Conservation (phyloP, 2,329 filamentous ascomycete species). For the Pyrenophora tritici-repentis region DNA sequence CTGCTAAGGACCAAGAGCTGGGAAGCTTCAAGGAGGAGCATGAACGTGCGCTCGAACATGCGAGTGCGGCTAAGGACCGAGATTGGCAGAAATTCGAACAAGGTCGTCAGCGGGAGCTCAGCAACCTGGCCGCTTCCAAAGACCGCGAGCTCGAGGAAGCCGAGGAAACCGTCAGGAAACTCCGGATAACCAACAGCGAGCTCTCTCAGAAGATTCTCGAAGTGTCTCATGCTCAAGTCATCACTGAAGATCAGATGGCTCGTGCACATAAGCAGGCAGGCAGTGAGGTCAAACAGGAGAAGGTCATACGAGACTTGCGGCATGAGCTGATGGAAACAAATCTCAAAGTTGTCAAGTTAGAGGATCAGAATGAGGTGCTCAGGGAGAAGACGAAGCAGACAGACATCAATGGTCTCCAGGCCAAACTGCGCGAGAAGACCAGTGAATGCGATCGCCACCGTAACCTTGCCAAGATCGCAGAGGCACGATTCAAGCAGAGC, state of each 20-base stretch:
- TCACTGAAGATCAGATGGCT: slow-evolving; percentile 1
- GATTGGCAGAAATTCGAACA: too few relatives aligned
- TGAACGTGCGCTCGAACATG: too few relatives aligned
- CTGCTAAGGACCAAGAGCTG: background rate
- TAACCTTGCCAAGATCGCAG: slow-evolving; percentile 15
- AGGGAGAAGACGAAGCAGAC: slow-evolving; percentile 8
- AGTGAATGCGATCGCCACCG: slow-evolving; percentile 25
- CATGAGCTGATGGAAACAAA: slow-evolving; percentile 18
- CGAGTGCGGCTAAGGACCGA: too few relatives aligned
- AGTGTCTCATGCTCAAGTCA: background rate
- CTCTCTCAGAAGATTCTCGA: slow-evolving; percentile 8
- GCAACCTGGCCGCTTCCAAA: background rate
- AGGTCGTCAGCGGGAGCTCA: too few relatives aligned
- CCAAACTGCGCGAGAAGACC: slow-evolving; percentile 27
- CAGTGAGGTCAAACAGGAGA: slow-evolving; percentile 14
- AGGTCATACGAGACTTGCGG: slow-evolving; percentile 13
- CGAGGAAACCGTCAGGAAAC: too few relatives aligned
- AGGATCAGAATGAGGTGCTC: slow-evolving; percentile 18
- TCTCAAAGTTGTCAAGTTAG: slow-evolving; percentile 10
- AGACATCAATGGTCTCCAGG: slow-evolving; percentile 10
- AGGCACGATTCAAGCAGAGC: slow-evolving; percentile 8
- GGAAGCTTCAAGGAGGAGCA: too few relatives aligned
- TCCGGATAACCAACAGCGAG: background rate
- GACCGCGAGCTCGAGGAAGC: background rate
- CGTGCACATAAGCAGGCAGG: slow-evolving; percentile 13